Evolutionary conservation across 768 basidiomycete species (phyloP).

Genomic region (Saitozyma sp.): DNA sequence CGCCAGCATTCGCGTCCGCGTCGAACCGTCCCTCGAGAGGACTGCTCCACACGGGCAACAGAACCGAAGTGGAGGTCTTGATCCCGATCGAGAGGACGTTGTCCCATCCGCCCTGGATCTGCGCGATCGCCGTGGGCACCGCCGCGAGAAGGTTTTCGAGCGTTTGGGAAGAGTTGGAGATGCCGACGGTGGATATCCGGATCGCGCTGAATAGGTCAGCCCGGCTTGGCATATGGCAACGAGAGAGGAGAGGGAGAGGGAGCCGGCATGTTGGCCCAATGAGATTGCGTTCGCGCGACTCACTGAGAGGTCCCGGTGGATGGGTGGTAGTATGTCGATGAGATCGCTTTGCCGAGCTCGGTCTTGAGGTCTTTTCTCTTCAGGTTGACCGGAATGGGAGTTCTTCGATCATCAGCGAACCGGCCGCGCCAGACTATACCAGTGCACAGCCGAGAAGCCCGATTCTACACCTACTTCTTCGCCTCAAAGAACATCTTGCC

Average conservation of each 20-base stretch:
- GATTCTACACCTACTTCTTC: conserved; percentile 71
- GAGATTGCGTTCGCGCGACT: no score
- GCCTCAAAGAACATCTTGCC: conserved; percentile 90
- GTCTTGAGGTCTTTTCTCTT: conserved; percentile 84
- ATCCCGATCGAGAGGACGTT: conserved; percentile 86
- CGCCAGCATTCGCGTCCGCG: conserved; percentile 26
- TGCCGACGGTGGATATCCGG: conserved; percentile 69
- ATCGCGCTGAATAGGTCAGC: conserved; percentile 62
- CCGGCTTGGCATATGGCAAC: not conserved
- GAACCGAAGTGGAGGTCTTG: conserved; percentile 80
- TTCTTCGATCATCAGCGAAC: conserved; percentile 58
- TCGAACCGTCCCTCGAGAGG: conserved; percentile 70
- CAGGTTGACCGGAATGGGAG: conserved; percentile 91
- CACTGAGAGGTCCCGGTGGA: conserved; percentile 91
- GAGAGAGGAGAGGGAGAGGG: not conserved
- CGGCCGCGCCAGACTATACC: not conserved
- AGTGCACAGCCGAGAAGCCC: not conserved
- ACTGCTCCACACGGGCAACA: conserved; percentile 89
- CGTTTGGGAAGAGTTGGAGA: conserved; percentile 72
- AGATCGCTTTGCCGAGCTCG: conserved; percentile 88
- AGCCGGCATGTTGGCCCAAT: not conserved
- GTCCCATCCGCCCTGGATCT: conserved; percentile 79
- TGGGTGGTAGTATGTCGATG: conserved; percentile 93
- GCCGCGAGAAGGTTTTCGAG: conserved; percentile 75
- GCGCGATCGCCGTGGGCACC: conserved; percentile 69